phyloP scores from a whole-genome alignment of 1,139 yeast species.

The Pneumocystis jirovecii region DNA sequence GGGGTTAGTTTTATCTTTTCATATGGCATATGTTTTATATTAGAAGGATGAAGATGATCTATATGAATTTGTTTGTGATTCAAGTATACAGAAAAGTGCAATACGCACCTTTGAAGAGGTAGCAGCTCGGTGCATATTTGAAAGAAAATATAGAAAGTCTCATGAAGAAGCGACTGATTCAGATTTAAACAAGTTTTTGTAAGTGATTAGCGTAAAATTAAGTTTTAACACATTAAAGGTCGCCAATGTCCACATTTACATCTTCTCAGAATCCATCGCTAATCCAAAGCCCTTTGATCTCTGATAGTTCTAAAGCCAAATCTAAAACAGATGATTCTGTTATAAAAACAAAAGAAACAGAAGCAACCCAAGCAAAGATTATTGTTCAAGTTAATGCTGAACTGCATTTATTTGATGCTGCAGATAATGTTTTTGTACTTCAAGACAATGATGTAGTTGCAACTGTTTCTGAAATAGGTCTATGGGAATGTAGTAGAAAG shows the following conservation, averaged over 20 bases:
- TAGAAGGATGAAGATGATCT: constrained; percentile 55
- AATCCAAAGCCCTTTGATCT: constrained; percentile 9
- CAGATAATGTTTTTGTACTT: constrained; percentile 35
- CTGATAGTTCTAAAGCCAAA: not conserved
- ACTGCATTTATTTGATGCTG: constrained; percentile 44
- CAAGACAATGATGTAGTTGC: constrained; percentile 28
- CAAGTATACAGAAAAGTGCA: constrained; percentile 39
- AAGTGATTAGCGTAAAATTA: constrained; percentile 7
- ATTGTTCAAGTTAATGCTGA: constrained; percentile 23
- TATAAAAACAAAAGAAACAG: not conserved
- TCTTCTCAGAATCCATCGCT: constrained; percentile 8
- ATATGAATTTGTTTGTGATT: constrained; percentile 66
- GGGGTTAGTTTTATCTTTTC: constrained; percentile 28
- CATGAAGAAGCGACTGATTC: constrained; percentile 33
- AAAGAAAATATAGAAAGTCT: constrained; percentile 50
- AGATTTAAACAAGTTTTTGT: constrained; percentile 41
- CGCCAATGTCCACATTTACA: constrained; percentile 1
- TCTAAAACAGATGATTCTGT: not conserved
- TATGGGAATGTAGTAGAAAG: constrained; percentile 30
- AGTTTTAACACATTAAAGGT: not conserved
- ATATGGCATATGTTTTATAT: not conserved
- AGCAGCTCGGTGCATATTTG: constrained; percentile 58
- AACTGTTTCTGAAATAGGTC: constrained; percentile 33
- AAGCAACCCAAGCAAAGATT: constrained; percentile 11
- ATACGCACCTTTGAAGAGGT: constrained; percentile 51